Evolutionary conservation across 2,329 filamentous ascomycete species (phyloP).

Genomic region (Dactylellina cionopaga): DNA sequence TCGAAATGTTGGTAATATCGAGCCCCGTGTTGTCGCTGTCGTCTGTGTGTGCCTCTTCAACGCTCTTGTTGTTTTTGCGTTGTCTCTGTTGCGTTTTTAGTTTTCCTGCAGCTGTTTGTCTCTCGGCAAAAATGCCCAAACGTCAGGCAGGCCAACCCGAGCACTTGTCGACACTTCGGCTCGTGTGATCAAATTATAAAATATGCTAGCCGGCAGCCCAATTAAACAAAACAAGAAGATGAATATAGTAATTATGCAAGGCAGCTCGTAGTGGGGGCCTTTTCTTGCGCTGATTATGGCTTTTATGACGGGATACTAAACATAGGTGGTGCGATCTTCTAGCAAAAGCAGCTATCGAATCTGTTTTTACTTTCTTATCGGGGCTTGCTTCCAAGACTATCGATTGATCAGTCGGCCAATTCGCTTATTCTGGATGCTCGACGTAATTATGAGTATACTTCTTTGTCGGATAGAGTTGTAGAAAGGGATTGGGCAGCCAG

Average conservation of each 20-base stretch:
- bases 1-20: no score
- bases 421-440: no score
- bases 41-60: not conserved
- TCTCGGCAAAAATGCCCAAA: not conserved
- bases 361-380: not conserved
- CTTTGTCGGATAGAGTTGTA: slow-evolving; percentile 15
- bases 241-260: no score
- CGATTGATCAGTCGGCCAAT: no score
- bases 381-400: no score
- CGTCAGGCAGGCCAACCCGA: slow-evolving; percentile 15
- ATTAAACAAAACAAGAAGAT: no score
- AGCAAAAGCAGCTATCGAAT: no score
- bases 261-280: no score
- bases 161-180: not conserved
- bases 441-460: no score
- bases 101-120: not conserved
- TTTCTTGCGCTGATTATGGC: no score
- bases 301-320: no score
- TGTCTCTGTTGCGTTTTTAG: slow-evolving; percentile 19
- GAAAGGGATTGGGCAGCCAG: slow-evolving; percentile 25
- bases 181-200: slow-evolving; percentile 2
- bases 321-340: no score
- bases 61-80: slow-evolving; percentile 5
- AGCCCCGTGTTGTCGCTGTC: not conserved
- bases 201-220: slow-evolving; percentile 8